Percentiles rank a stretch among this genome's conserved stretches.
Evolutionary conservation across 2,329 filamentous ascomycete species (phyloP).

Genomic region (Aplosporella prunicola): DNA sequence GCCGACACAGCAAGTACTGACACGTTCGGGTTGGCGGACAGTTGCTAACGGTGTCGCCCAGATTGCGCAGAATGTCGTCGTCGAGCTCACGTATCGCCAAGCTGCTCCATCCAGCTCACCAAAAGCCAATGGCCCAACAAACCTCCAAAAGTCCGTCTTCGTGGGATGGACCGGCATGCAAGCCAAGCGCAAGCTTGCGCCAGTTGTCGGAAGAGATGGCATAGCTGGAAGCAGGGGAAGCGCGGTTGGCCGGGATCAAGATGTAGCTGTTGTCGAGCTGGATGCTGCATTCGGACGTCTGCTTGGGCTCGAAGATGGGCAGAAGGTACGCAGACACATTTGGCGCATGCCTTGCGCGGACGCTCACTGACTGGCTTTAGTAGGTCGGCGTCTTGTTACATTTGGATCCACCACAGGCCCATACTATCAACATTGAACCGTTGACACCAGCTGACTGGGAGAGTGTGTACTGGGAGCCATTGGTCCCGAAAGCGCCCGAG

Average conservation of each 20-base stretch:
- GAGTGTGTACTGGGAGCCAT: constrained; percentile 42
- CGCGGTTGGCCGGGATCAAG: constrained; percentile 59
- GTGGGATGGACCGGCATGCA: constrained; percentile 97
- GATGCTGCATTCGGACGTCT: constrained; percentile 75
- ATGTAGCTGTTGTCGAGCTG: constrained; percentile 69
- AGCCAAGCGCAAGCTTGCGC: constrained; percentile 71
- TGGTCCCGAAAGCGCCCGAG: not conserved
- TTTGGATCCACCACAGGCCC: constrained; percentile 78
- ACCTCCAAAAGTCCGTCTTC: constrained; percentile 61
- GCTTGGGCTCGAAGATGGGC: constrained; percentile 68
- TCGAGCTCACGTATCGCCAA: constrained; percentile 74
- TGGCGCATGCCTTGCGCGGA: not conserved
- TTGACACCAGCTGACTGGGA: constrained; percentile 96
- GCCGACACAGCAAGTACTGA: constrained; percentile 70
- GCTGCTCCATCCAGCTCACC: constrained; percentile 36
- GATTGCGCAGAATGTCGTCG: constrained; percentile 91
- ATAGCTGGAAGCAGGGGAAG: constrained; percentile 50
- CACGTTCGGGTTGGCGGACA: too few relatives aligned
- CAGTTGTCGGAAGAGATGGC: constrained; percentile 66
- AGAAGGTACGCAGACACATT: constrained; percentile 54
- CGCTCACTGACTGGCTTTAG: constrained; percentile 8
- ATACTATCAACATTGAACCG: constrained; percentile 95
- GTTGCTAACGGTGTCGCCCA: constrained; percentile 27
- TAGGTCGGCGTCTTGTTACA: constrained; percentile 60
- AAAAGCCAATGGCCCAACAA: constrained; percentile 28